Evolutionary conservation across 2,329 filamentous ascomycete species (phyloP).

Genomic region (Aspergillus ochraceus): DNA sequence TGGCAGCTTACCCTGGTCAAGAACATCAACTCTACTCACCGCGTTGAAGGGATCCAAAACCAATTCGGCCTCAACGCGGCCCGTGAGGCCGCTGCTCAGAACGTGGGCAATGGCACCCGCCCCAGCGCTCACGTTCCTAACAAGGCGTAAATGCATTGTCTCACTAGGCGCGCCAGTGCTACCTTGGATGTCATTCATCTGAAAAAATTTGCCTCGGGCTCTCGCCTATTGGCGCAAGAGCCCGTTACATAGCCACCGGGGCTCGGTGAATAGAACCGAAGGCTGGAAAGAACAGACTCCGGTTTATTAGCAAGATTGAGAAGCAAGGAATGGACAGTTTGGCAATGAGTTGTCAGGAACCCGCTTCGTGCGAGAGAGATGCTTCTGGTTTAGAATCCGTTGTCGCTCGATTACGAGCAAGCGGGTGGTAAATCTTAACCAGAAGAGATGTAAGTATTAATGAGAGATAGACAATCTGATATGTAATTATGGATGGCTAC

Average conservation of each 20-base stretch:
- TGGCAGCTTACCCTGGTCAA: slow-evolving; percentile 85
- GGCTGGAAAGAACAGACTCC: background rate
- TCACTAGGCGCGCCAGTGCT: background rate
- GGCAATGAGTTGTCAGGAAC: slow-evolving; percentile 1
- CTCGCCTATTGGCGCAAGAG: background rate
- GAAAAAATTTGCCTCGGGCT: background rate
- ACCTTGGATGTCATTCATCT: background rate
- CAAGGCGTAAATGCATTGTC: slow-evolving; percentile 26
- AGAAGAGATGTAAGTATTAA: slow-evolving; percentile 22
- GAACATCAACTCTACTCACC: slow-evolving; percentile 85
- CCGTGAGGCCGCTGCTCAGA: slow-evolving; percentile 49
- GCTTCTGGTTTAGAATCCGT: slow-evolving; percentile 16
- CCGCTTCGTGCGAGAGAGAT: slow-evolving; percentile 7
- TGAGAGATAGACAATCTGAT: slow-evolving; percentile 18
- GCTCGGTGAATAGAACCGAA: background rate
- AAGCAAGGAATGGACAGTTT: background rate
- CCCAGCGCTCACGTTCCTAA: slow-evolving; percentile 35
- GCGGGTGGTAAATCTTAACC: slow-evolving; percentile 12
- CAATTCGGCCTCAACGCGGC: slow-evolving; percentile 71
- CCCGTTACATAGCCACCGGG: background rate
- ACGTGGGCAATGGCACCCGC: slow-evolving; percentile 33
- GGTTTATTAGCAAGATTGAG: background rate
- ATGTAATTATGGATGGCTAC: background rate
- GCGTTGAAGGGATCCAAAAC: slow-evolving; percentile 69
- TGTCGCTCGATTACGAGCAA: slow-evolving; percentile 5